Evolutionary conservation across 371 early-diverging fungal species (phyloP).

Genomic region (Saksenaea vasiformis): DNA sequence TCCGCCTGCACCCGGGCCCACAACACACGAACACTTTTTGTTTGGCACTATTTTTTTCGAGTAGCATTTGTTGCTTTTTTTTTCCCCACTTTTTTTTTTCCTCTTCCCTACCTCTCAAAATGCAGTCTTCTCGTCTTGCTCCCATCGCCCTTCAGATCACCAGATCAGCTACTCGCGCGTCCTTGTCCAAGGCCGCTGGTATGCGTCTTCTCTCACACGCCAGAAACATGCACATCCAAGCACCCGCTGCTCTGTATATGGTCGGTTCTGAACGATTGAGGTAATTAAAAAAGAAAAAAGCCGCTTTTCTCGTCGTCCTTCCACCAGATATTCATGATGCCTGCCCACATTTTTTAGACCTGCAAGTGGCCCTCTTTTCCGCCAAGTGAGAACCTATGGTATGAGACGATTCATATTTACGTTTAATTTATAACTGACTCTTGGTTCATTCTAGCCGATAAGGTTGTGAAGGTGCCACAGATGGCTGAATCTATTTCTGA

Average conservation of each 20-base stretch:
- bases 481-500: conserved; percentile 98
- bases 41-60: conserved; percentile 7
- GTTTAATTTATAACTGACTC: background rate
- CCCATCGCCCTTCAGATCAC: conserved; percentile 18
- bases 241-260: conserved; percentile 39
- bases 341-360: no score
- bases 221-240: conserved; percentile 48
- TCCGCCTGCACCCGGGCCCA: conserved; percentile 5
- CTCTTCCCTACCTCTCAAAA: conserved; percentile 3
- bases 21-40: background rate
- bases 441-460: conserved; percentile 55
- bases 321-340: no score
- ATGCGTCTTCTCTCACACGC: conserved; percentile 30
- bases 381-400: conserved; percentile 50
- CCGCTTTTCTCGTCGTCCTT: no score
- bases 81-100: background rate
- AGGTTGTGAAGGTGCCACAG: conserved; percentile 89
- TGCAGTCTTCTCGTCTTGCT: conserved; percentile 32
- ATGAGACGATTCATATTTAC: conserved; percentile 5
- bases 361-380: background rate
- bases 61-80: background rate
- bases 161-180: conserved; percentile 17
- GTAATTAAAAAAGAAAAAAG: conserved; percentile 22
- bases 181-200: conserved; percentile 13
- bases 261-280: conserved; percentile 35